These are phyloP conservation scores for Lojkania enalia DNA, from an alignment of 2,329 filamentous ascomycete genomes.

Conservation along the genomic window DNA sequence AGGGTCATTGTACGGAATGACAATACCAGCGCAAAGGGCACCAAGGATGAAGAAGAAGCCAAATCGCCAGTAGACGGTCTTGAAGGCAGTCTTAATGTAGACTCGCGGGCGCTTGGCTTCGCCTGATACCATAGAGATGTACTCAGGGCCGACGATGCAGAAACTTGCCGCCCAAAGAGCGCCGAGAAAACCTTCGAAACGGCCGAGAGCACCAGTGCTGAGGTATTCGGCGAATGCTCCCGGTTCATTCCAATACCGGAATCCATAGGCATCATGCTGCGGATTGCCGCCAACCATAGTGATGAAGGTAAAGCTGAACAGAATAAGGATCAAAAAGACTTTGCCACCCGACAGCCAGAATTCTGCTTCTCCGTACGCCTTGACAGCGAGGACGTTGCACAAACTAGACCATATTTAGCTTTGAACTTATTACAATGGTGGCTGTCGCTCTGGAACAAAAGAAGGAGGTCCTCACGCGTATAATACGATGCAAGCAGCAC, in stretches of 20 bases:
- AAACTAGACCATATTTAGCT: neutral
- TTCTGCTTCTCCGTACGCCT: constrained; percentile 50
- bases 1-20: constrained; percentile 67
- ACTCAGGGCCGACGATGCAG: constrained; percentile 54
- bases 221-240: constrained; percentile 38
- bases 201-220: constrained; percentile 28
- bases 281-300: constrained; percentile 53
- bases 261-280: constrained; percentile 47
- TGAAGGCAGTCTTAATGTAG: constrained; percentile 54
- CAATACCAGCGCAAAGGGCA: constrained; percentile 50
- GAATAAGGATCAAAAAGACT: constrained; percentile 50
- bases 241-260: constrained; percentile 49
- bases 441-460: constrained; percentile 1
- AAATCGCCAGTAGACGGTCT: constrained; percentile 53
- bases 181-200: constrained; percentile 43
- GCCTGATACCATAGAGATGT: constrained; percentile 53
- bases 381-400: constrained; percentile 52
- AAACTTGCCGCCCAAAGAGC: constrained; percentile 50
- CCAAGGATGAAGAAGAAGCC: constrained; percentile 53
- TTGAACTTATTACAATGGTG: neutral
- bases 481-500: constrained; percentile 46
- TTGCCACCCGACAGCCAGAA: constrained; percentile 53
- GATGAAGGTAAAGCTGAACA: constrained; percentile 53
- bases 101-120: constrained; percentile 52
- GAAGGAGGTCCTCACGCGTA: constrained; percentile 42